These are phyloP conservation scores for Tephrocybe sp. DNA, from an alignment of 768 basidiomycete genomes.

Conservation along the genomic window DNA sequence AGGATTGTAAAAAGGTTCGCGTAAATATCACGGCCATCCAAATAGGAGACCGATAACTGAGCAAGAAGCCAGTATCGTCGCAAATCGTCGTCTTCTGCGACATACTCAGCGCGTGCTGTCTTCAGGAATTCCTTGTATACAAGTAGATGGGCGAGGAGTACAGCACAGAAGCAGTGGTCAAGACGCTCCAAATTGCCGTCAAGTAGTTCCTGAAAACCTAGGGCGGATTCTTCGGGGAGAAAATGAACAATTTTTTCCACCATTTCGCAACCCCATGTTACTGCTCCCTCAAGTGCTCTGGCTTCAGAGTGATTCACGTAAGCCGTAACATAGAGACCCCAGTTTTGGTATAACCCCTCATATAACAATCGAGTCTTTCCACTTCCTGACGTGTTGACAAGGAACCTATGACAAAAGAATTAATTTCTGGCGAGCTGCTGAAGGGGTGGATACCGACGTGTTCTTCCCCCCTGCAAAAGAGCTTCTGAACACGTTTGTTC, in stretches of 20 bases:
- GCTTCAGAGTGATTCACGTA: background rate
- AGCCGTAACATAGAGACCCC: no score
- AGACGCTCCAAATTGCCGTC: background rate
- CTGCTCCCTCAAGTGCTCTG: background rate
- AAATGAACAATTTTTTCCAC: background rate
- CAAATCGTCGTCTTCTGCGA: background rate
- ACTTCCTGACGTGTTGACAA: no score
- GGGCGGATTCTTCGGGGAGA: background rate
- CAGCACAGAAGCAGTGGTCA: background rate
- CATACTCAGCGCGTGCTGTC: background rate
- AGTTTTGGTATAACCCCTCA: no score
- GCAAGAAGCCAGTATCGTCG: background rate
- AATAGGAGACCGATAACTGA: background rate
- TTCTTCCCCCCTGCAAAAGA: background rate
- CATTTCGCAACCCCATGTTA: background rate
- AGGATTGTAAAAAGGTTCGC: background rate
- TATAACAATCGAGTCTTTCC: no score
- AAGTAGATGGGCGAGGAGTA: background rate
- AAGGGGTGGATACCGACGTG: background rate
- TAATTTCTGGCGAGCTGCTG: no score
- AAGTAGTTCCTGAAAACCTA: background rate
- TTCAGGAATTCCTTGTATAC: slow-evolving; percentile 1
- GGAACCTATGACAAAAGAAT: no score
- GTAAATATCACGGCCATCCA: background rate
- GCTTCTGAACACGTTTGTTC: background rate